Evolutionary conservation across 2,329 filamentous ascomycete species (phyloP), one percentile per base, ranked within the genome.

Genomic region (Metarhizium brunneum): DNA sequence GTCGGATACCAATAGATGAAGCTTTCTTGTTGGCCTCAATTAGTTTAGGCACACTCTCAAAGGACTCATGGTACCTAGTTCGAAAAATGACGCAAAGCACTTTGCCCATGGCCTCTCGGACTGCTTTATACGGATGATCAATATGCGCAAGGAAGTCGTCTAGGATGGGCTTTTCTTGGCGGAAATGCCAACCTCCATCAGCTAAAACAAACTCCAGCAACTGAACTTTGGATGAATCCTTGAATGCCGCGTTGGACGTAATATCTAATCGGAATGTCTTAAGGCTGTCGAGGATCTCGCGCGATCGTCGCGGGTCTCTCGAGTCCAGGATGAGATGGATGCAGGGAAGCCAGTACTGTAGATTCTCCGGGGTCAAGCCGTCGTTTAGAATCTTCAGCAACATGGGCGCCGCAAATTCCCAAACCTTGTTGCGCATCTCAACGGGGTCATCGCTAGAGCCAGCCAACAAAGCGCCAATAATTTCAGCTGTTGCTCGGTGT

Each of bases 61-160:
- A 96, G 0, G 92, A 95, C 71, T 99, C 94, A 66, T 96, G 89
- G 69, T 99, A 96, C 29, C 91, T 81, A 8, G 91, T 95, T 60
- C 92, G 87, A 69, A 92, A 94, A 56, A 97, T 92, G 4, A 86
- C 87, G 4, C 90, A 87, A 57, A 99, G 82, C 0, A 92, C 92
- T 47, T 90, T 82, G 0, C 94, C 94, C 74, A 99, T 96, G 0
- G 92, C 86, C 72, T 99, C 94, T 57, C 94, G 87, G 6, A 99
- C 94, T 35, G 91, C 88, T 75, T 99, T 99, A 76, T 99, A 99
- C 0, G 94, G 94, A 69, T 99, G 94, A 66, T 99, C 91, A 45
- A 99, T 84, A 68, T 99, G 94, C 29, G 81, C 78, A 58, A 99
- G 76, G 72, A 97, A 96, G 69, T 99, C 85, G 38, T 95, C 79